Conservation (phyloP, 257 asterid genomes). For the Solanum chiquidenum region DNA sequence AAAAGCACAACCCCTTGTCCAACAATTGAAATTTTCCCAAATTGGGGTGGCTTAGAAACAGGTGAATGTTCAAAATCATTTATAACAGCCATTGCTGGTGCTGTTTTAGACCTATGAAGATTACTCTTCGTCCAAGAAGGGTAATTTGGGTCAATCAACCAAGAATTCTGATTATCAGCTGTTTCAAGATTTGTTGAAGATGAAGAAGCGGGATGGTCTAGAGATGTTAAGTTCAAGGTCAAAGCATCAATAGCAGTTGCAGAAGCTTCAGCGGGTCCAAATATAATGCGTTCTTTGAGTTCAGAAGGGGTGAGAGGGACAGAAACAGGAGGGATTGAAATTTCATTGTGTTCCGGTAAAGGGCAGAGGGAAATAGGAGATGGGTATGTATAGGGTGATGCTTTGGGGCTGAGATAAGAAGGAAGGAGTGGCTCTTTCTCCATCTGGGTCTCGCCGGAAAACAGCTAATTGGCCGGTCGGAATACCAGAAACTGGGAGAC, state of each 20-base stretch:
- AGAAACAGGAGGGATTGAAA: conserved; percentile 35
- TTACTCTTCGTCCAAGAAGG: conserved; percentile 33
- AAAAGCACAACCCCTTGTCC: conserved; percentile 61
- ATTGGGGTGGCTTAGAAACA: conserved; percentile 38
- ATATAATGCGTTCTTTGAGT: conserved; percentile 58
- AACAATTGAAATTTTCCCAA: conserved; percentile 36
- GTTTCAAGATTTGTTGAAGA: conserved; percentile 3
- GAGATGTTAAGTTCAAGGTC: conserved; percentile 17
- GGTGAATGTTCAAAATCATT: conserved; percentile 34
- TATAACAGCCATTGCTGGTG: conserved; percentile 82
- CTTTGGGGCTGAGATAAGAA: conserved; percentile 18
- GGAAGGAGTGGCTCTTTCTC: conserved; percentile 73
- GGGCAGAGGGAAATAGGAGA: conserved; percentile 44
- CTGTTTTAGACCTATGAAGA: conserved; percentile 78
- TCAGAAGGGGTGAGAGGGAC: conserved; percentile 56
- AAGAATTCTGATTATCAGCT: conserved; percentile 20
- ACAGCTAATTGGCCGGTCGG: neutral
- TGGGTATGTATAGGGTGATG: conserved; percentile 15
- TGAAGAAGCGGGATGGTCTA: neutral
- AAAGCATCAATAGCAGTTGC: conserved; percentile 38
- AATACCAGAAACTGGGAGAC: conserved; percentile 2
- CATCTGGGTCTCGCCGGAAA: conserved; percentile 27
- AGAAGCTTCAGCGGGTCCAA: conserved; percentile 48
- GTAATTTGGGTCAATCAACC: conserved; percentile 59
- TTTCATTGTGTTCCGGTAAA: conserved; percentile 50